Base-by-base conservation (phyloP, 2,329 filamentous ascomycete genomes). In the Aspergillus pseudoglaucus region DNA sequence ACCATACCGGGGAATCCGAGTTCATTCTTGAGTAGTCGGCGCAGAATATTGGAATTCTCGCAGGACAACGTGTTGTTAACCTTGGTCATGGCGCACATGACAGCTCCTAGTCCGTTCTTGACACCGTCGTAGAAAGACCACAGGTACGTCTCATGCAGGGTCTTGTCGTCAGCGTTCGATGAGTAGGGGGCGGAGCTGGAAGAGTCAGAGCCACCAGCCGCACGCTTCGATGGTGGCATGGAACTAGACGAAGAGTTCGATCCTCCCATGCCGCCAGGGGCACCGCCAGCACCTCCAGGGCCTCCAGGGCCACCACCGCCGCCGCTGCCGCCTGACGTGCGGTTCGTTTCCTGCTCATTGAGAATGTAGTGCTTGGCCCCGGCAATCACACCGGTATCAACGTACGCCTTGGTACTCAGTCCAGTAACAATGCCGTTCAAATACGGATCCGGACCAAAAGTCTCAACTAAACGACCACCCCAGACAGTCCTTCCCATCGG, bases 281-380 rank as follows among this genome's bases (percentile, higher is more conserved):
- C 73, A 46, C 78, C 72, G 22, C 57, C 56, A 25, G 63, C 38
- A 14, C 38, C 23, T 6, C 38, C 14, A 27, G 32, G 32, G n/a
- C 42, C 39, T n/a, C n/a, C n/a, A 38, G 22, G 27, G 12, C 45
- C 42, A 5, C 38, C 30, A 12, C 57, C 61, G 69, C 49, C 47
- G 9, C 32, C 43, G 9, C 41, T 39, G 2, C 23, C 37, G 8
- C 46, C 44, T 3, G 25, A n/a, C 47, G 49, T 68, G 12, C 74
- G 67, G 39, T 73, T 69, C 2, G 66, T 72, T 62, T 86, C 83
- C 63, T 88, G 84, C 61, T 89, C 84, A 63, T 88, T 86, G 40
- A 76, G 75, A 48, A 86, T 68, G 50, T 60, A 75, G 52, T 72
- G 75, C 58, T 59, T 59, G 1, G 52, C 51, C 43, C 50, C 51